A percentile compares a stretch with the other conserved stretches of the same genome.
These are phyloP conservation scores for Ilyonectria mors-panacis DNA, from an alignment of 2,329 filamentous ascomycete species.

Conservation along the genomic window DNA sequence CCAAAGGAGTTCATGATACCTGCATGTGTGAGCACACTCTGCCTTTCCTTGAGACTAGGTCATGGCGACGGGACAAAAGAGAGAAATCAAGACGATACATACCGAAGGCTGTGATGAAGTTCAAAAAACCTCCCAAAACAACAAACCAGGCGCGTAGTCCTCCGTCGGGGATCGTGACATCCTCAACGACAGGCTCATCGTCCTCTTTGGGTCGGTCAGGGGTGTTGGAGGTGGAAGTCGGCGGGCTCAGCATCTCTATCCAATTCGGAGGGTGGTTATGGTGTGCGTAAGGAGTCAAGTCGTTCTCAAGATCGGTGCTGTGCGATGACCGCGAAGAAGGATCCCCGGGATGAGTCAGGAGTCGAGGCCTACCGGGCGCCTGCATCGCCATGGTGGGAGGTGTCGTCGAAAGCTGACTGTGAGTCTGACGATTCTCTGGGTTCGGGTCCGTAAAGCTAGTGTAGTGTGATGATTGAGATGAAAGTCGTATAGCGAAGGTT, in stretches of 20 bases:
- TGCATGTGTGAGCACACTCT: background rate
- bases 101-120: constrained; percentile 50
- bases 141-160: constrained; percentile 51
- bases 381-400: background rate
- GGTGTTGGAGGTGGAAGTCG: background rate
- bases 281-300: background rate
- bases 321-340: background rate
- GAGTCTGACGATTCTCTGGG: background rate
- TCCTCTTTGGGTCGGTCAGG: background rate
- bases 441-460: background rate
- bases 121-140: constrained; percentile 51
- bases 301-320: background rate
- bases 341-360: too few species aligned
- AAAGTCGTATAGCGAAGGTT: background rate
- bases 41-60: too few species aligned
- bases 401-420: background rate
- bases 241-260: background rate
- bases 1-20: constrained; percentile 28
- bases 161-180: constrained; percentile 39
- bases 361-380: background rate
- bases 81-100: background rate
- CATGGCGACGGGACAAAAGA: background rate
- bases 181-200: background rate
- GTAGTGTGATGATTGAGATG: background rate
- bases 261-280: background rate